phyloP scores from a whole-genome alignment of 2,329 filamentous ascomycete species.

The Dactylellina parvicollis region DNA sequence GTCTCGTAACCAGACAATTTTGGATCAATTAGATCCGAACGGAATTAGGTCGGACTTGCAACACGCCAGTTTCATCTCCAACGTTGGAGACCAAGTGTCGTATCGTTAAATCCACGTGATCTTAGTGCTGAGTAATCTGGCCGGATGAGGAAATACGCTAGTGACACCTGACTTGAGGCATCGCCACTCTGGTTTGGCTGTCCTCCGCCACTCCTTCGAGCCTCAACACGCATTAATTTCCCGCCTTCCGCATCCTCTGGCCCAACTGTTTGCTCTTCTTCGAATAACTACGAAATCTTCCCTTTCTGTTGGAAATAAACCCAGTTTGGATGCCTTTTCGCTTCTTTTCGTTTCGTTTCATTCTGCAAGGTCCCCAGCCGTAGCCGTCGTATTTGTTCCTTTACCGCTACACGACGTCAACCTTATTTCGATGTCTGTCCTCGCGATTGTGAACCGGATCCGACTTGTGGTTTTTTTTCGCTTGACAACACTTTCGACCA shows the following conservation, averaged over 20 bases:
- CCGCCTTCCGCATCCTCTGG: neutral
- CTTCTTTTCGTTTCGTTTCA: constrained; percentile 4
- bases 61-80: neutral
- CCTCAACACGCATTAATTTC: neutral
- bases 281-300: constrained; percentile 17
- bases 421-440: constrained; percentile 50
- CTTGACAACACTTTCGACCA: constrained; percentile 22
- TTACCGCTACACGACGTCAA: constrained; percentile 30
- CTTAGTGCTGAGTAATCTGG: too few relatives aligned
- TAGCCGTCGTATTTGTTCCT: constrained; percentile 10
- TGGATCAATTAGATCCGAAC: neutral
- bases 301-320: constrained; percentile 33
- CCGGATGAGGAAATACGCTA: constrained; percentile 30
- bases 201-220: neutral
- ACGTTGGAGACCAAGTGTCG: neutral
- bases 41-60: neutral
- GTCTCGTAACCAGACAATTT: too few relatives aligned
- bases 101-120: neutral
- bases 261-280: constrained; percentile 15
- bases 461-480: constrained; percentile 17
- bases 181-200: constrained; percentile 20
- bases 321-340: neutral
- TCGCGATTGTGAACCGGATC: neutral
- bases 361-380: constrained; percentile 21
- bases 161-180: constrained; percentile 25